Base-by-base conservation (phyloP, 805 yeast species). In the Isabelozyma pseudorhagii region DNA sequence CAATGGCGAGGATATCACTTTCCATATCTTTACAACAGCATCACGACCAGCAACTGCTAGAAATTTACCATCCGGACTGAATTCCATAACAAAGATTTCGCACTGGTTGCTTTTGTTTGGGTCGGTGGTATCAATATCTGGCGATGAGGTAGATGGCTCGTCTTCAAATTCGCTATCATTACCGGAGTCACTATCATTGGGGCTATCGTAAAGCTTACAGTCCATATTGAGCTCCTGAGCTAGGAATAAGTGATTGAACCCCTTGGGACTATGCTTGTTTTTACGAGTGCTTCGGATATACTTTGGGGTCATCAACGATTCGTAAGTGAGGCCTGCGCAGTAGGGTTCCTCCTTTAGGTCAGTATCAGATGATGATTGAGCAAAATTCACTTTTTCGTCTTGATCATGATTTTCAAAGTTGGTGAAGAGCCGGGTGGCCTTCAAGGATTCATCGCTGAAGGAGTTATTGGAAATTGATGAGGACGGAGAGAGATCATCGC, bases 31-130 rank as follows among this genome's bases (percentile, higher is more conserved):
- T 11, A 92, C 75, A 1, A 75, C 65, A 3, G 85, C 78, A 60
- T 88, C 91, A 56, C 87, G 82, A 15, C 96, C 96, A 0, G 93
- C 97, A 1, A 87, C 80, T 0, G 97, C 97, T 58, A 92, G 66
- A 62, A 77, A 89, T 64, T 82, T 84, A 9, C 97, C 97, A 67
- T 92, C 96, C 10, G 66, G 66, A 50, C 88, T 83, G 66, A 92
- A 92, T 57, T 82, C 79, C 71, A 87, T 72, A 8, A 82, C 79
- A 80, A 91, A 89, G n/a, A 88, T 75, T 11, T 94, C 87, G 42
- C 69, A 66, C 25, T 54, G 52, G 46, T 56, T 55, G n/a, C 34
- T 45, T 18, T 46, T 50, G 21, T 17, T 44, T 6, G 17, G 14
- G 5, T 5, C 8, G 8, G 14, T 7, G 7, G 27, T 44, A 18